Evolutionary conservation across 2,329 filamentous ascomycete genomes (phyloP), one percentile per base, ranked within the genome.

Genomic region (Fusarium nurragi): DNA sequence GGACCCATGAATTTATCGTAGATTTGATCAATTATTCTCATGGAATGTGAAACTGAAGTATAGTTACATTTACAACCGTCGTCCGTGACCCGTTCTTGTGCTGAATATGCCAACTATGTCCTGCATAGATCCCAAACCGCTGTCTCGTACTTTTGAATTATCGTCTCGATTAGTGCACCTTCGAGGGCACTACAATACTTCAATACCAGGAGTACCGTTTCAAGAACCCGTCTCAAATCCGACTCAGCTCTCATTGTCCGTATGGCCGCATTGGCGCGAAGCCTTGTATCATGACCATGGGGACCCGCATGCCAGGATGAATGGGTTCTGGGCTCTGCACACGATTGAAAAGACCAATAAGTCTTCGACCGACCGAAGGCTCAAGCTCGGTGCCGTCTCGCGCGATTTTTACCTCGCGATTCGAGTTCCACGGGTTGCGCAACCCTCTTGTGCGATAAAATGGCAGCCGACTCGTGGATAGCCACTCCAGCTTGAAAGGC

Each of bases 361-460:
- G 80, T 70, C 87, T 87, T 70, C 88, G 87, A 6, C 94, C 94
- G 39, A 97, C 86, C 26, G 83, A 86, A 25, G 94, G 91, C 77
- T 98, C 94, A 50, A 98, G 81, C 76, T 98, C 94, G 0, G 94
- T 98, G 3, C 94, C 94, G 71, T 98, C 94, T 71, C 94, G 86
- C 22, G 94, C 94, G 73, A 98, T 97, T 78, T 98, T 98, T 63
- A 98, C 92, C 74, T 98, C 94, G 49, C 94, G 84, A 73, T 97
- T 97, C 6, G 92, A 91, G 76, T 98, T 98, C 92, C 93, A 97
- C 0, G 93, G 91, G 74, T 98, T 98, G 30, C 94, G 86, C 53
- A 98, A 78, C 0, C 94, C 94, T 64, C 93, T 83, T 0, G 94
- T 97, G 39, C 91, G 87, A 75, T 95, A 96, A 74, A 98, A 98